A percentile compares a stretch with the other conserved stretches of the same genome.
Conservation (phyloP, 108 stramenopile species). For the Craspedostauros australis region DNA sequence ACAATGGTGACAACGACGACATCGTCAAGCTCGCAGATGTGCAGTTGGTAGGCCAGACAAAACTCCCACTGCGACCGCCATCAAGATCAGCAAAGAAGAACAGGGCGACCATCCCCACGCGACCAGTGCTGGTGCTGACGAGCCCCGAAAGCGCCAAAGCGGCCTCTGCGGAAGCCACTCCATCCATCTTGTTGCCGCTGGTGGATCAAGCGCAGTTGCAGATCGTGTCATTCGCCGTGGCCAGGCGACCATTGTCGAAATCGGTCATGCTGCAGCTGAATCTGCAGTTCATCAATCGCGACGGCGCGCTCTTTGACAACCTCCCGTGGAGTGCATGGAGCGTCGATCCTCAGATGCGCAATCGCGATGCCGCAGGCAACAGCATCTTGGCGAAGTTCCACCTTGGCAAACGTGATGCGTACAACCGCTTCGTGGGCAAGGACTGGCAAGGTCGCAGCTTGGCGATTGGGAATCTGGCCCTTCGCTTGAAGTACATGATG, state of each 20-base stretch:
- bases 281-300: conserved; percentile 61
- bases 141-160: too few species aligned
- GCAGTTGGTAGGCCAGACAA: conserved; percentile 5
- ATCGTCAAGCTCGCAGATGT: neutral
- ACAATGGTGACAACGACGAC: neutral
- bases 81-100: neutral
- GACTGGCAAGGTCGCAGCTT: conserved; percentile 35
- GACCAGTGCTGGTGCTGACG: neutral
- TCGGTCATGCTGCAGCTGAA: conserved; percentile 43
- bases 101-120: neutral
- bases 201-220: conserved; percentile 19
- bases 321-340: conserved; percentile 72
- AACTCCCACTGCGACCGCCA: conserved; percentile 2
- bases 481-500: conserved; percentile 30
- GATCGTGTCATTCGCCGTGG: conserved; percentile 38
- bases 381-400: conserved; percentile 44
- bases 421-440: conserved; percentile 78
- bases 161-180: neutral
- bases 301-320: conserved; percentile 67
- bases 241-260: conserved; percentile 41
- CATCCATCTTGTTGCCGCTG: conserved; percentile 10
- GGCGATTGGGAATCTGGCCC: conserved; percentile 42
- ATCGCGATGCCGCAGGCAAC: conserved; percentile 71
- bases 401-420: conserved; percentile 83
- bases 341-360: conserved; percentile 53